Evolutionary conservation across 2,329 filamentous ascomycete species (phyloP), one percentile per base, ranked within the genome.

Genomic region (Apiospora malaysiana): DNA sequence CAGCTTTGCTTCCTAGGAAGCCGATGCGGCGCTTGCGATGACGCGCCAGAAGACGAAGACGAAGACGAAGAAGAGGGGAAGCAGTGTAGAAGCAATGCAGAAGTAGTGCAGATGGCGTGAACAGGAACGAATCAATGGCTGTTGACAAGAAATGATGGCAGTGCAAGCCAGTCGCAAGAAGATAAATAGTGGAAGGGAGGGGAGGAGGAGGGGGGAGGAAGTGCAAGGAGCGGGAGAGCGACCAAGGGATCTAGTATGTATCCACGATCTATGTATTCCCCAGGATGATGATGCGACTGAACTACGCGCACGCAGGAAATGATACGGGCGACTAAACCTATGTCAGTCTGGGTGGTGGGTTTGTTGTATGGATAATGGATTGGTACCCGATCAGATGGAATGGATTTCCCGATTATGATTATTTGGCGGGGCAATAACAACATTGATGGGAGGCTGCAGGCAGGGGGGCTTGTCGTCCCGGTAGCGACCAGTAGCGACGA

Each of bases 251-350:
- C 56, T 63, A 63, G 32, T 63, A 40, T 63, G 56, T 40, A 63
- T 40, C 56, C 56, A 63, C 56, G 56, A 63, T 63, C 56, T 63
- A 63, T 63, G 27, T 63, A n/a, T 23, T 63, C 56, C 56, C 56
- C 56, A 12, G 56, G 56, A 63, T 63, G 56, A 63, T 63, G 56
- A 63, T 63, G 56, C 56, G 56, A 63, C 32, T 40, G 56, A 40
- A 32, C 49, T 56, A 56, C 49, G 47, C 23, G 25, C 47, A 32
- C 32, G 32, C 32, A 32, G 32, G 47, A 25, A 51, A 25, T 51
- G 47, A 51, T 51, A 51, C 25, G 47, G 23, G 47, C 47, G 51
- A 59, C 51, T 59, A 59, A 59, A 32, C 51, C 51, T 59, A 59
- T 59, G 51, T 37, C 51, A 59, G 51, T 59, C 32, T 59, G 51